Evolutionary conservation across 2,329 filamentous ascomycete genomes (phyloP), one percentile per base, ranked within the genome.

Genomic region (Fonsecaea pedrosoi): DNA sequence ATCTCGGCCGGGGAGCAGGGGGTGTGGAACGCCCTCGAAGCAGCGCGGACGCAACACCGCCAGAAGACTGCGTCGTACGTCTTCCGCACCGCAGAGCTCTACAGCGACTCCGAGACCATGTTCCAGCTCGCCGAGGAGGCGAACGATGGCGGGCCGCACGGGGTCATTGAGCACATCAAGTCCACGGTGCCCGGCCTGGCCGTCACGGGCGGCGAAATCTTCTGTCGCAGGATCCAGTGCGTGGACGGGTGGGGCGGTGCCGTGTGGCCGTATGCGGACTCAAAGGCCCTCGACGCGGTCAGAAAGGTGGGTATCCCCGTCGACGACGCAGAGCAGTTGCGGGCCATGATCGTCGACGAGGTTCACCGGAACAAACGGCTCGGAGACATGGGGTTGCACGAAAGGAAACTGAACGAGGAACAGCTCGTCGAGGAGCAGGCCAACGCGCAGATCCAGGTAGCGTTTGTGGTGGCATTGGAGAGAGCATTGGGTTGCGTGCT

Each of bases 21-120:
- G 54, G 71, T 76, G 3, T 74, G 74, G 37, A 69, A 82, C 73
- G 78, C 80, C 2, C 69, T 83, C 42, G 75, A 76, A 66, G 78
- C 79, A 62, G 80, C 81, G 38, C 69, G 75, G 35, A 82, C 80
- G 6, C 80, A 82, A 73, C 80, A 83, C 66, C 79, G 81, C 63
- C 79, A 78, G 67, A 82, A 82, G 74, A 82, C 80, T 1, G 80
- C 80, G 0, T 74, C 76, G 8, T 78, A 82, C 64, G 74, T 82
- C 5, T 75, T 66, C 32, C 25, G 63, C 10, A 69, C 71, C 32
- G 72, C 68, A 6, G 54, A 69, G 48, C 55, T 62, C 32, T 68
- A 71, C 9, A 59, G 58, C 2, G 61, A 71, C 15, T 50, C 63
- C 8, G 69, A 72, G 13, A 68, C 60, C 12, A 74, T 75, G 12